These are phyloP conservation scores for Cordyceps sp. DNA, from an alignment of 2,329 filamentous ascomycete species.

Conservation along the genomic window DNA sequence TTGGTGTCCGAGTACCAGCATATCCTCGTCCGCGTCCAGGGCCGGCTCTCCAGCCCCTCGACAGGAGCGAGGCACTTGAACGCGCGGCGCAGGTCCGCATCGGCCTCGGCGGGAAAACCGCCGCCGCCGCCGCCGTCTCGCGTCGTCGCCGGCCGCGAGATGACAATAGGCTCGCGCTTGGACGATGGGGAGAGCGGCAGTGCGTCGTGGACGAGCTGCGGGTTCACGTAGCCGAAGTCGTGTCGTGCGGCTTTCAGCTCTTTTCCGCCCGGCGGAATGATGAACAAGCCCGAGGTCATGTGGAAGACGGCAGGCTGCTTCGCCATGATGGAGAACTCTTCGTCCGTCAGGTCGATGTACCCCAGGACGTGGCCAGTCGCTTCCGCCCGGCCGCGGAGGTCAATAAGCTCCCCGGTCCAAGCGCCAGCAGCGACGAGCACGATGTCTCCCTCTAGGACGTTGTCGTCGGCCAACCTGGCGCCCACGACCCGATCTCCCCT, in stretches of 20 bases:
- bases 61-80: constrained; percentile 44
- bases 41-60: constrained; percentile 35
- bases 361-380: constrained; percentile 71
- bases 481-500: constrained; percentile 32
- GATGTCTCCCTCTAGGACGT: constrained; percentile 42
- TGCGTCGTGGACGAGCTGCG: constrained; percentile 18
- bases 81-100: constrained; percentile 41
- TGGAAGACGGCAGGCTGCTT: constrained; percentile 59
- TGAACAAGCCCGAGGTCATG: constrained; percentile 54
- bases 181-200: constrained; percentile 13
- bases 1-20: constrained; percentile 68
- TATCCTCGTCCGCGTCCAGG: constrained; percentile 44
- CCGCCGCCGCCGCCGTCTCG: constrained; percentile 24
- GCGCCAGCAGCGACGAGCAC: constrained; percentile 73
- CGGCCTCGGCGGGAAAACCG: constrained; percentile 41
- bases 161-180: constrained; percentile 13
- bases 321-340: constrained; percentile 49
- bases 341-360: constrained; percentile 57
- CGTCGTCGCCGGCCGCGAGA: constrained; percentile 18
- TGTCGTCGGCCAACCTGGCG: constrained; percentile 20
- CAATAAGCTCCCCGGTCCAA: constrained; percentile 66
- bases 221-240: constrained; percentile 50
- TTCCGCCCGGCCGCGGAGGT: constrained; percentile 58
- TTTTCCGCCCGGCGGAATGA: constrained; percentile 48
- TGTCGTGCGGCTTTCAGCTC: constrained; percentile 57